phyloP scores from a whole-genome alignment of 352 stramenopile genomes.

The Phytopythium aichiense region DNA sequence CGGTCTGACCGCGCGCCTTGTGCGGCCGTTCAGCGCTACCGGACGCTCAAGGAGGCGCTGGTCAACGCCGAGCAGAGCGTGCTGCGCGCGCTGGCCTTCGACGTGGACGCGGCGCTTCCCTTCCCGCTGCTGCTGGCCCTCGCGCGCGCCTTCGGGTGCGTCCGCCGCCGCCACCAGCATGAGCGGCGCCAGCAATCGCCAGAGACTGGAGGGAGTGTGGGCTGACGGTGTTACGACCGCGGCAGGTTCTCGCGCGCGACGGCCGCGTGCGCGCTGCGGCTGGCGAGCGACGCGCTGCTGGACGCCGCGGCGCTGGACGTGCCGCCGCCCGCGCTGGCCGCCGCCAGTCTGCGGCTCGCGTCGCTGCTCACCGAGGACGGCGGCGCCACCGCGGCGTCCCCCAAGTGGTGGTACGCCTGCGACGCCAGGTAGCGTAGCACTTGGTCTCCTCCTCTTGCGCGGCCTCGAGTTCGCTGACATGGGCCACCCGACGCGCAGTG shows the following conservation, averaged over 20 bases:
- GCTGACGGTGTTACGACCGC: neutral
- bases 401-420: conserved; percentile 52
- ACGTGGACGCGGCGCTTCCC: conserved; percentile 38
- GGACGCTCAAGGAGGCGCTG: conserved; percentile 36
- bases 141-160: conserved; percentile 18
- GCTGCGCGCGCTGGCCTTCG: conserved; percentile 40
- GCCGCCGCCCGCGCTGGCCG: conserved; percentile 25
- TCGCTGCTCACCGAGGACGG: conserved; percentile 1
- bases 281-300: conserved; percentile 35
- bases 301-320: conserved; percentile 17
- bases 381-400: neutral
- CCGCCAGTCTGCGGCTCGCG: conserved; percentile 25
- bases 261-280: conserved; percentile 26
- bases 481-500: conserved; percentile 14
- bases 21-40: conserved; percentile 23
- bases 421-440: conserved; percentile 27
- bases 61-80: conserved; percentile 54
- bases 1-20: neutral
- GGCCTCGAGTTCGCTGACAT: too few relatives aligned
- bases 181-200: too few relatives aligned
- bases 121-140: conserved; percentile 34
- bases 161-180: neutral
- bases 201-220: neutral
- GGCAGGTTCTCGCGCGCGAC: conserved; percentile 26
- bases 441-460: too few relatives aligned